Percentiles rank a stretch among this genome's conserved stretches.
These are phyloP conservation scores for Astrothelium macrocarpum DNA, from an alignment of 495 filamentous ascomycete species.

Conservation along the genomic window DNA sequence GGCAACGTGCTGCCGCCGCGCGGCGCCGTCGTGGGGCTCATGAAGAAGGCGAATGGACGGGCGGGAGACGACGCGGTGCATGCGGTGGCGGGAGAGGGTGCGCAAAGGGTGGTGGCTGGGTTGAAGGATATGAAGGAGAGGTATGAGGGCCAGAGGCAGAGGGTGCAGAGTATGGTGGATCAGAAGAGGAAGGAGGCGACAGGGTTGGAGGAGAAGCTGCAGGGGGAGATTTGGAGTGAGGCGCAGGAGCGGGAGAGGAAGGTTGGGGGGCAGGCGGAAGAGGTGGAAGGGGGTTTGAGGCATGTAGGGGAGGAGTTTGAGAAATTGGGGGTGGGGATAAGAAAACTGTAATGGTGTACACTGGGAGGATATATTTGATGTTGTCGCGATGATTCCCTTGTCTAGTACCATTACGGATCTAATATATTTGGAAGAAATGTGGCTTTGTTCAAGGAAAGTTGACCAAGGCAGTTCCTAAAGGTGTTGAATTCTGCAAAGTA, in stretches of 20 bases:
- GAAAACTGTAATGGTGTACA: not conserved
- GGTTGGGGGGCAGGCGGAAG: not conserved
- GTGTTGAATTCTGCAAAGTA: too few species aligned
- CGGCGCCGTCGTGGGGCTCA: not conserved
- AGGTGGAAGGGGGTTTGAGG: not conserved
- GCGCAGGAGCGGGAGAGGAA: not conserved
- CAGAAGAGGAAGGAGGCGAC: slow-evolving; percentile 1
- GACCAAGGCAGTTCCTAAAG: too few species aligned
- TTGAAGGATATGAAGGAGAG: not conserved
- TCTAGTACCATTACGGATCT: too few species aligned
- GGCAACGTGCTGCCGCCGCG: not conserved
- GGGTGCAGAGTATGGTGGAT: not conserved
- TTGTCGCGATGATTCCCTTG: too few species aligned
- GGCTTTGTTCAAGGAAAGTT: too few species aligned
- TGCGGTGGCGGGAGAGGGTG: not conserved
- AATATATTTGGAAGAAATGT: too few species aligned
- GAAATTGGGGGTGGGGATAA: not conserved
- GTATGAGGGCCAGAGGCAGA: slow-evolving; percentile 2
- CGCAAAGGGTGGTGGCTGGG: not conserved
- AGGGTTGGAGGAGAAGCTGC: not conserved
- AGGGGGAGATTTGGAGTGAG: not conserved
- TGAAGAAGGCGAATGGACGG: not conserved
- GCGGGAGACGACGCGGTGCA: not conserved
- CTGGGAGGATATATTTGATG: not conserved
- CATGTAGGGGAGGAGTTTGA: not conserved